phyloP scores from a whole-genome alignment of 768 basidiomycete species.

The Pleurotus sapidus region DNA sequence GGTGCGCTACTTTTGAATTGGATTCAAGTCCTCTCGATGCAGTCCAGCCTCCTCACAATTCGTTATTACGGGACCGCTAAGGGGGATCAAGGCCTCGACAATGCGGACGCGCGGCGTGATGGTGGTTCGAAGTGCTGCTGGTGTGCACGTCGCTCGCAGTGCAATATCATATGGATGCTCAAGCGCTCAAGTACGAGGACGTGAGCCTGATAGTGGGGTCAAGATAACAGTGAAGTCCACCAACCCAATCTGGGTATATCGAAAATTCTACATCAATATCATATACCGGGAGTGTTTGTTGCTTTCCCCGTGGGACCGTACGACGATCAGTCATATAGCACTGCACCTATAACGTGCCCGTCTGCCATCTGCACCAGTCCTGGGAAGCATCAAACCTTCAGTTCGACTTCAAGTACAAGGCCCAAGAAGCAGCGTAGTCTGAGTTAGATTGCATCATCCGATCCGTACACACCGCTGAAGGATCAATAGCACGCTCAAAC shows the following conservation, averaged over 20 bases:
- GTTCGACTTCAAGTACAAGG: background rate
- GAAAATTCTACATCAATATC: constrained; percentile 1
- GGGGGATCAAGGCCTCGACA: background rate
- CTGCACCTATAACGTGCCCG: background rate
- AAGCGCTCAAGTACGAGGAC: background rate
- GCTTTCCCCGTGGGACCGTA: background rate
- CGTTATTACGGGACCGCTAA: background rate
- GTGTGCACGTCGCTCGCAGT: background rate
- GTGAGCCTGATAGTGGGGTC: constrained; percentile 3
- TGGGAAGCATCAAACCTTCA: constrained; percentile 7
- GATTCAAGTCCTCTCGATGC: background rate
- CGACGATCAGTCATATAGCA: background rate
- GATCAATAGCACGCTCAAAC: background rate
- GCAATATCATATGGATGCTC: background rate
- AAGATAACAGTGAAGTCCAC: background rate
- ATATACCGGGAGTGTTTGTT: background rate
- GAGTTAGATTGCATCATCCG: background rate
- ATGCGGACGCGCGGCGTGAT: background rate
- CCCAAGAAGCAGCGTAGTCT: background rate
- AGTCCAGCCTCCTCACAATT: background rate
- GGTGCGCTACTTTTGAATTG: background rate
- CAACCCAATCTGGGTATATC: background rate
- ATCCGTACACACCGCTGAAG: constrained; percentile 3
- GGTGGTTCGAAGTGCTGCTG: no score
- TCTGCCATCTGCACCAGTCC: background rate